Evolutionary conservation across 345 rosid species (phyloP).

Genomic region (Rhizophora apiculata): DNA sequence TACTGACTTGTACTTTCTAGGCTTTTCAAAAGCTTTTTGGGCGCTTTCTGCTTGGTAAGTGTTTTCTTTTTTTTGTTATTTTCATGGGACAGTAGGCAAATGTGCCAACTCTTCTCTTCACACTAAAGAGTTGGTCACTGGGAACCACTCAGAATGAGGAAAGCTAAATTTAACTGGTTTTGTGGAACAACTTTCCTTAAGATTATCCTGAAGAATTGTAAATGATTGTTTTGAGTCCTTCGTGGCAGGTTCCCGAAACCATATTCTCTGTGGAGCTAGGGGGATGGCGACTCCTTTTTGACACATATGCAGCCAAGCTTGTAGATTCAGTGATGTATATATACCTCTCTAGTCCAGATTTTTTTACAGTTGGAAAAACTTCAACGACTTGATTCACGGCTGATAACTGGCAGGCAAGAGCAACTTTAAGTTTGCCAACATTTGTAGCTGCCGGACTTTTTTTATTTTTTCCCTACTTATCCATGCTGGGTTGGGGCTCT

Average conservation of each 20-base stretch:
- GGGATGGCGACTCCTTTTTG: constrained; percentile 15
- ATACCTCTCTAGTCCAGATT: constrained; percentile 1
- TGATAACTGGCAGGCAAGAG: too few relatives aligned
- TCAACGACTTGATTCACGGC: too few relatives aligned
- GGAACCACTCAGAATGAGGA: not conserved
- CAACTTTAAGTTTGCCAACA: too few relatives aligned
- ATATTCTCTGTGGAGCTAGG: constrained; percentile 4
- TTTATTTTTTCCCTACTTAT: not conserved
- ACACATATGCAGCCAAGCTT: constrained; percentile 7
- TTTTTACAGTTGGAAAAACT: constrained; percentile 1
- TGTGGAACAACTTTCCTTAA: not conserved
- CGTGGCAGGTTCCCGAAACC: constrained; percentile 10
- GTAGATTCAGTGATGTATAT: constrained; percentile 8
- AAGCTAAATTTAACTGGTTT: too few relatives aligned
- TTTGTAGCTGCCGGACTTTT: not conserved
- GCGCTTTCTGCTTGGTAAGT: constrained; percentile 1
- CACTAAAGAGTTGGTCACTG: not conserved
- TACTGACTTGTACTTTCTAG: not conserved
- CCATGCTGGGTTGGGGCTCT: too few relatives aligned
- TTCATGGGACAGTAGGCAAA: not conserved
- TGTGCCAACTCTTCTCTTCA: not conserved
- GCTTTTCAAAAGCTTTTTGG: not conserved
- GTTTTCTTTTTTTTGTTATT: not conserved
- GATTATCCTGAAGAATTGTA: not conserved
- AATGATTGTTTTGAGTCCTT: not conserved